Base-by-base conservation (phyloP, 257 asterid genomes). In the Ophiorrhiza pumila region DNA sequence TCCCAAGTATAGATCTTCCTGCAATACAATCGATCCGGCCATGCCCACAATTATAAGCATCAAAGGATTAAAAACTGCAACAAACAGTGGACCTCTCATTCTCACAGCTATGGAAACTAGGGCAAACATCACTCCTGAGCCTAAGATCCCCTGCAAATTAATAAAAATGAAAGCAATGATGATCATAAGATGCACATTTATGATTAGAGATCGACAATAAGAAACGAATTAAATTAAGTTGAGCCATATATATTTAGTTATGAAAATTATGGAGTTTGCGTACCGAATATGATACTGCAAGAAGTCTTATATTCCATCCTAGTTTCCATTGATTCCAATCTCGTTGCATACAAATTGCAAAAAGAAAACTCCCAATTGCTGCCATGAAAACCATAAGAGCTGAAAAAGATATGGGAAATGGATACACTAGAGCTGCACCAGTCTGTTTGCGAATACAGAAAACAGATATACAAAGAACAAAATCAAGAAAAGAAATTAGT, bases 61-160 rank as follows among this genome's bases (percentile, higher is more conserved):
- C 7, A 80, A 43, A 6, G 85, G 87, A 46, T 22, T 80, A 75
- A 83, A 83, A 47, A 52, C 37, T 9, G 85, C 64, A 17, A 61
- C 81, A 75, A 83, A 83, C 37, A 80, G 13, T 18, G 87, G 87
- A 29, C 87, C 83, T 65, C 76, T 72, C 81, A 80, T 73, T 22
- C 77, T 76, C 0, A 83, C 68, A 46, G 73, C 68, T 1, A 57
- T 49, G 60, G 69, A 64, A 29, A 60, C 4, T 2, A 73, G 27
- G 18, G 53, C 39, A 32, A 72, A 45, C 34, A 65, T 58, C 5
- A 80, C 9, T 53, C 74, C 41, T 71, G 57, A 20, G 57, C 57
- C 57, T 17, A 50, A 14, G 18, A 50, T 50, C 10, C 57, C 57
- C 57, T 50, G 57, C 57, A 34, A 31, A 27, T 14, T 55, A 14